A percentile compares a stretch with the other conserved stretches of the same genome.
Conservation (phyloP, 257 asterid genomes). For the Lithospermum erythrorhizon region DNA sequence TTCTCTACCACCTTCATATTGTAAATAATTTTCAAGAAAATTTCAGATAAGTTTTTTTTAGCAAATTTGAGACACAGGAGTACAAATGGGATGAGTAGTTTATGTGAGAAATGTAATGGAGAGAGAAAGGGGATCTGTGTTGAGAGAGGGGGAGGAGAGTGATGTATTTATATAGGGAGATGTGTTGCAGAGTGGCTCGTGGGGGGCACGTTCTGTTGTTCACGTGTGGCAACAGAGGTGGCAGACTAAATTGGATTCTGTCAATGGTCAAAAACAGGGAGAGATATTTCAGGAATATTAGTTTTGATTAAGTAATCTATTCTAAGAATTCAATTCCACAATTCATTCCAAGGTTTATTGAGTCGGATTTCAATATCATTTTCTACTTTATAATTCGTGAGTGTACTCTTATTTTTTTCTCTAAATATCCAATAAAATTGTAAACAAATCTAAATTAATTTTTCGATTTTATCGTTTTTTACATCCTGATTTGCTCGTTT, state of each 20-base stretch:
- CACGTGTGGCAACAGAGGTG: slow-evolving; percentile 1
- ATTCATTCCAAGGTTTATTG: too few species aligned
- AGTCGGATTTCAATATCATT: too few species aligned
- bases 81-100: not conserved
- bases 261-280: not conserved
- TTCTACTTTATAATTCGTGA: too few species aligned
- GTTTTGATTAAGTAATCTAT: too few species aligned
- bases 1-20: slow-evolving; percentile 3
- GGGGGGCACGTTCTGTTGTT: not conserved
- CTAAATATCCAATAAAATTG: too few species aligned
- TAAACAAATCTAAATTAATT: too few species aligned
- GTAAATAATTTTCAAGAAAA: not conserved
- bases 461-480: too few species aligned
- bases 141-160: not conserved
- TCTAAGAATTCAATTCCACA: too few species aligned
- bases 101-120: not conserved
- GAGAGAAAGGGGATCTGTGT: slow-evolving; percentile 3
- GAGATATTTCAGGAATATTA: not conserved
- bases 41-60: not conserved
- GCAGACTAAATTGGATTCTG: not conserved
- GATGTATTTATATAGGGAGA: not conserved
- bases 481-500: too few species aligned
- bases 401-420: too few species aligned
- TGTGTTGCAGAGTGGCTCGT: slow-evolving; percentile 16
- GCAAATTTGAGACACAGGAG: not conserved